Base-by-base conservation (phyloP, 176 grass and related monocot genomes). In the Puccinellia tenuiflora region DNA sequence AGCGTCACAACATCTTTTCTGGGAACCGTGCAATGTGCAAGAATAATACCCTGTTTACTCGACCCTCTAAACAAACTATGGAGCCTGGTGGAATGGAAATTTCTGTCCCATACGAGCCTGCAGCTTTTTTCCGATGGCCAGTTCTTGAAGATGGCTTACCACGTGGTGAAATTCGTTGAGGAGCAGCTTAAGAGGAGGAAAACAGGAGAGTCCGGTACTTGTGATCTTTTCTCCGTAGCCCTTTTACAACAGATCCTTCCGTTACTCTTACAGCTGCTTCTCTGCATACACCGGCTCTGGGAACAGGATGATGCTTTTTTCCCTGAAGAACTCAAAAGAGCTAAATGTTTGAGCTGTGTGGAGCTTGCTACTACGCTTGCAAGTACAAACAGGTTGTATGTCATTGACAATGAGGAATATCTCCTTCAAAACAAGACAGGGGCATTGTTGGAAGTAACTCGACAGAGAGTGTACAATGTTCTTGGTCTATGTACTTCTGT, bases 401-500 rank as follows among this genome's bases (percentile, higher is more conserved):
- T 69, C 52, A 53, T 66, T 48, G 45, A 75, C 62, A 79, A n/a
- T 68, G 87, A 81, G 51, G 75, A 66, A 53, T 84, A 77, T 11
- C 89, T 76, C 18, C 78, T 68, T 73, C 85, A 87, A 72, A 82
- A 87, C 51, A 35, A 87, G 43, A 81, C 84, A 50, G 56, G 81
- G 84, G 84, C 81, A 65, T 87, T 85, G 76, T 79, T 93, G 61
- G 89, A 93, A 70, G 87, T 77, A 38, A 90, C 86, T 48, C 85
- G 87, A 29, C 87, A 93, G 70, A 87, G 87, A 75, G 84, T 72
- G 87, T 90, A 93, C 52, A 90, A 93, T 79, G 81, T 87, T 16
- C 52, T 93, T 34, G 88, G 91, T 40, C 63, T 88, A 16, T 93
- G 87, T 9, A 62, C 91, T 33, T 90, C 91, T 53, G 69, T 79